Conservation (phyloP, 2,329 filamentous ascomycete species). For the Arachnomyces sp. region DNA sequence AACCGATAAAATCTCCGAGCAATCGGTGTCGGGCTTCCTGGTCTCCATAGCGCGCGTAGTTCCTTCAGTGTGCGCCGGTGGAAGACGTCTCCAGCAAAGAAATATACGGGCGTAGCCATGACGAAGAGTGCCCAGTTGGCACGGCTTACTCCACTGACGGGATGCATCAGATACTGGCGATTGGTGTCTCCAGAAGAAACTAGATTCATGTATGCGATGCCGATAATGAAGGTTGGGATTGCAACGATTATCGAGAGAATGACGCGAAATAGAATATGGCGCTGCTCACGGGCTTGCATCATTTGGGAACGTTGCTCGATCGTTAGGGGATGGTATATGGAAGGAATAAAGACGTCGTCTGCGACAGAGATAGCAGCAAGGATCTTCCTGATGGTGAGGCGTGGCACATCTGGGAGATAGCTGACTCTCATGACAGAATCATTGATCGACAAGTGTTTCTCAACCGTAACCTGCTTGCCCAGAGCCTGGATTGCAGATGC, state of each 20-base stretch:
- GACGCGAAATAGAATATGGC: slow-evolving; percentile 60
- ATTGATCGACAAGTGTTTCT: slow-evolving; percentile 46
- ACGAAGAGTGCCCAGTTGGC: slow-evolving; percentile 64
- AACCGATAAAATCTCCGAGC: slow-evolving; percentile 68
- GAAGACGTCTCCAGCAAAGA: slow-evolving; percentile 69
- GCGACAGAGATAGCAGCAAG: slow-evolving; percentile 58
- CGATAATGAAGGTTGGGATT: slow-evolving; percentile 78
- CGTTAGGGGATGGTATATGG: slow-evolving; percentile 70
- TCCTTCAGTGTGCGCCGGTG: slow-evolving; percentile 66
- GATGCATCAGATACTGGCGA: slow-evolving; percentile 57
- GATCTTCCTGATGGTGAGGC: slow-evolving; percentile 69
- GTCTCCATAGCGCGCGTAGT: slow-evolving; percentile 62
- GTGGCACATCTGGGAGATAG: slow-evolving; percentile 62
- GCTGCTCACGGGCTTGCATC: slow-evolving; percentile 65
- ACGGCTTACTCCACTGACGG: slow-evolving; percentile 57
- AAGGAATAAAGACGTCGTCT: slow-evolving; percentile 59
- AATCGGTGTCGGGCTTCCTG: slow-evolving; percentile 58
- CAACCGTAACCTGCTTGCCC: slow-evolving; percentile 32
- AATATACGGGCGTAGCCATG: slow-evolving; percentile 67
- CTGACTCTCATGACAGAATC: slow-evolving; percentile 62
- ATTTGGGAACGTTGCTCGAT: slow-evolving; percentile 72
- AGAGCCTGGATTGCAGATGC: slow-evolving; percentile 27
- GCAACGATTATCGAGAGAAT: slow-evolving; percentile 61
- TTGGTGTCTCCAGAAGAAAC: slow-evolving; percentile 53
- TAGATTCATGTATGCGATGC: slow-evolving; percentile 85